Evolutionary conservation across 2,329 filamentous ascomycete genomes (phyloP).

Genomic region (Colletotrichum siamense): DNA sequence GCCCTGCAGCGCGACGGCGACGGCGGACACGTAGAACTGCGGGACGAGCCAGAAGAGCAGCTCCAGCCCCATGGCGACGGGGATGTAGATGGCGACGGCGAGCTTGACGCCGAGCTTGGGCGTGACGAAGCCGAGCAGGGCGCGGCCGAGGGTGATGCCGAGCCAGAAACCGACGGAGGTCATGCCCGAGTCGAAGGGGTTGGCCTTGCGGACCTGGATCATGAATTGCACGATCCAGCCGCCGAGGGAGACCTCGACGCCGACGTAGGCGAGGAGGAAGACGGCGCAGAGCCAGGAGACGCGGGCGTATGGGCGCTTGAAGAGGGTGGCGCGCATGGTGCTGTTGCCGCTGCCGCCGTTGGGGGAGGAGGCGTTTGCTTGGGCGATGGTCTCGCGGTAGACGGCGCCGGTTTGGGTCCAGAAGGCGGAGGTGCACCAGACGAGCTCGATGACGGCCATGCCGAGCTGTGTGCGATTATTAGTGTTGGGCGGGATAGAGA

Average conservation of each 20-base stretch:
- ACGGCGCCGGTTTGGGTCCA: conserved; percentile 60
- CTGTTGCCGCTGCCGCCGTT: conserved; percentile 27
- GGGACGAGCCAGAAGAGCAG: conserved; percentile 85
- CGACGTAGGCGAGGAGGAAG: conserved; percentile 80
- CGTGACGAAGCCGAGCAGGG: conserved; percentile 77
- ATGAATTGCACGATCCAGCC: conserved; percentile 89
- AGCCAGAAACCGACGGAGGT: conserved; percentile 83
- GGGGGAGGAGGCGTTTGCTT: conserved; percentile 15
- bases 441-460: conserved; percentile 59
- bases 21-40: conserved; percentile 75
- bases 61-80: conserved; percentile 67
- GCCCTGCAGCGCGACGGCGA: conserved; percentile 74
- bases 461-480: conserved; percentile 45
- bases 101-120: conserved; percentile 73
- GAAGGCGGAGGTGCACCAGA: conserved; percentile 56
- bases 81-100: conserved; percentile 68
- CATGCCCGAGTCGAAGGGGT: conserved; percentile 74
- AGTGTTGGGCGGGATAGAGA: neutral
- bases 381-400: conserved; percentile 49
- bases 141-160: conserved; percentile 74
- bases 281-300: conserved; percentile 74
- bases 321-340: conserved; percentile 42
- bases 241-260: conserved; percentile 75
- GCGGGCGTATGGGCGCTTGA: conserved; percentile 46
- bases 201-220: conserved; percentile 74